phyloP scores from a whole-genome alignment of 768 basidiomycete genomes.

The Cystofilobasidium ferigula region DNA sequence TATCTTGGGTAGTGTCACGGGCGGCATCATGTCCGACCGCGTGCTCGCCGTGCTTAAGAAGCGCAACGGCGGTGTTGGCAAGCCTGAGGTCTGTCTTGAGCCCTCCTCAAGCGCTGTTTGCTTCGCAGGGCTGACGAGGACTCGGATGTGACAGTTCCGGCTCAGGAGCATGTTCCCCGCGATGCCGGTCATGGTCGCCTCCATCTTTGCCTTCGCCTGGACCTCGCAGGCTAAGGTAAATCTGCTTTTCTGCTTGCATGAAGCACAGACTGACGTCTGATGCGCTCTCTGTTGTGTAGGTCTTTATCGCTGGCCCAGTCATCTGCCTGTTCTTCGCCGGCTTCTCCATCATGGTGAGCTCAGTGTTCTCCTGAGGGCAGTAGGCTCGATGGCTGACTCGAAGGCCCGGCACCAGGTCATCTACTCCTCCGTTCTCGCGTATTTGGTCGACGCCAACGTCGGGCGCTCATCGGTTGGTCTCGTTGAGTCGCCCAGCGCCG shows the following conservation, averaged over 20 bases:
- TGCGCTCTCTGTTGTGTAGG: constrained; percentile 34
- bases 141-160: neutral
- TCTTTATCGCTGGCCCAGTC: constrained; percentile 58
- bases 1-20: constrained; percentile 38
- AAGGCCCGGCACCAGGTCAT: constrained; percentile 38
- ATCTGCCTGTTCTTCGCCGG: constrained; percentile 62
- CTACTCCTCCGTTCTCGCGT: constrained; percentile 63
- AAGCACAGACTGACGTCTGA: neutral
- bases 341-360: constrained; percentile 52
- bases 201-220: constrained; percentile 65
- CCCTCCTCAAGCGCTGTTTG: constrained; percentile 46
- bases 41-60: constrained; percentile 43
- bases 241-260: too few species aligned
- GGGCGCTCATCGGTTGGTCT: constrained; percentile 53
- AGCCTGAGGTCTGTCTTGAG: constrained; percentile 54
- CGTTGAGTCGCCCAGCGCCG: neutral
- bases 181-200: constrained; percentile 51
- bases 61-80: constrained; percentile 44
- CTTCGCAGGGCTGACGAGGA: too few species aligned
- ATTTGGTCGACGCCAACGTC: constrained; percentile 73
- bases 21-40: constrained; percentile 52
- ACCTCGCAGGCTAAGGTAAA: constrained; percentile 44
- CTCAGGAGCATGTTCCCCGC: constrained; percentile 33
- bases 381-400: neutral
- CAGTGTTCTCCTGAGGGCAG: too few species aligned